Evolutionary conservation across 129 eudicot genomes (phyloP).

Genomic region (Gnaphalium uliginosum): DNA sequence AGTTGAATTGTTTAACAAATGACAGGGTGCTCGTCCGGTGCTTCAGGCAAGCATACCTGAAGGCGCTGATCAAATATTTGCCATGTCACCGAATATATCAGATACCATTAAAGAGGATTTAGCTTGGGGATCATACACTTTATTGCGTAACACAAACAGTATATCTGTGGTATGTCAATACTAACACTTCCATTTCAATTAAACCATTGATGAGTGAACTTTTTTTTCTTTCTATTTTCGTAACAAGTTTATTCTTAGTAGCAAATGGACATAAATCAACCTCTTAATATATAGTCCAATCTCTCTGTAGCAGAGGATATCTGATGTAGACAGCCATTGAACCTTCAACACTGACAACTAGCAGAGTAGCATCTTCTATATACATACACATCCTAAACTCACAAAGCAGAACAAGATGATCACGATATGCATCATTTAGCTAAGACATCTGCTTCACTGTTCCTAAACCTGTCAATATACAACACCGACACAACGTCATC

Average conservation of each 20-base stretch:
- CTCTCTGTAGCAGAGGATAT: neutral
- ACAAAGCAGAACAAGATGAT: neutral
- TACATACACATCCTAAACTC: neutral
- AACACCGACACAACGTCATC: neutral
- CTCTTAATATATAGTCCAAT: neutral
- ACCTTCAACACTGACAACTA: neutral
- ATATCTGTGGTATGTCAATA: slow-evolving; percentile 62
- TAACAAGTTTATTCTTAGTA: too few relatives aligned
- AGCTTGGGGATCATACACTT: slow-evolving; percentile 86
- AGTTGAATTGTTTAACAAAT: neutral
- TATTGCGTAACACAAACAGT: slow-evolving; percentile 75
- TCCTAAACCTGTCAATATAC: neutral
- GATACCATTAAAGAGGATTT: slow-evolving; percentile 61
- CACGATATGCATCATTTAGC: neutral
- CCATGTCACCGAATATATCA: slow-evolving; percentile 57
- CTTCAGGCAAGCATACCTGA: slow-evolving; percentile 58
- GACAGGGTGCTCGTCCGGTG: slow-evolving; percentile 68
- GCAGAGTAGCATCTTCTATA: neutral
- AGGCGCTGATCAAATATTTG: slow-evolving; percentile 67
- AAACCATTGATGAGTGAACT: neutral
- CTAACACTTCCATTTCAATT: neutral
- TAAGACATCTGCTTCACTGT: neutral
- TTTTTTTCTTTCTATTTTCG: neutral
- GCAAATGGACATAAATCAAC: neutral
- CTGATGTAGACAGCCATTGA: neutral